phyloP scores from a whole-genome alignment of 345 rosid genomes.

The Eutrema yunnanense region DNA sequence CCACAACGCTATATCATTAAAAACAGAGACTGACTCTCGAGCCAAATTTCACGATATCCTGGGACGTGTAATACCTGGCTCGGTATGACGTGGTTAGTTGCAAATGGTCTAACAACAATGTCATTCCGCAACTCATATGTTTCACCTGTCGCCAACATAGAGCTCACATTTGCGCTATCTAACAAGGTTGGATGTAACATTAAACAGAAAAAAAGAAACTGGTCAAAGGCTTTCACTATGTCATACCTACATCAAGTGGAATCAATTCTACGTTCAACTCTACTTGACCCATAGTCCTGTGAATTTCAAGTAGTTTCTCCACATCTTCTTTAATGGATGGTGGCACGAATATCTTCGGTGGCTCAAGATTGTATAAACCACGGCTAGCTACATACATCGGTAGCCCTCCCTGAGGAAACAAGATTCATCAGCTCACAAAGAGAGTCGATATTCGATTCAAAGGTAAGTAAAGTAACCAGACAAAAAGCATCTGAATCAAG shows the following conservation, averaged over 20 bases:
- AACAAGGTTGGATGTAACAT: neutral
- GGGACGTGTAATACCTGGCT: constrained; percentile 55
- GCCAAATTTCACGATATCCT: neutral
- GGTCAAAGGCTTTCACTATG: neutral
- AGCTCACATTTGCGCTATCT: neutral
- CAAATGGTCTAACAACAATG: constrained; percentile 78
- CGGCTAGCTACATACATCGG: constrained; percentile 94
- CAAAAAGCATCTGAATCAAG: neutral
- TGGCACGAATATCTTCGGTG: constrained; percentile 81
- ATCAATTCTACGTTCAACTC: constrained; percentile 73
- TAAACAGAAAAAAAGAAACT: neutral
- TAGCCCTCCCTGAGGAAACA: constrained; percentile 56
- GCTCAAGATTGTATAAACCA: constrained; percentile 80
- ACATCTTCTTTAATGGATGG: constrained; percentile 81
- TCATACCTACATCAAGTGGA: constrained; percentile 70
- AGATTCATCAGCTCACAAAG: neutral
- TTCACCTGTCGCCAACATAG: constrained; percentile 52
- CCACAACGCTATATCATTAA: neutral
- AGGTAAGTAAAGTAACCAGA: neutral
- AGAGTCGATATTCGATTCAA: neutral
- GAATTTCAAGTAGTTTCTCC: constrained; percentile 75
- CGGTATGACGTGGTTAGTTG: constrained; percentile 83
- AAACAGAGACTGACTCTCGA: neutral
- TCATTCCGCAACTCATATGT: constrained; percentile 84
- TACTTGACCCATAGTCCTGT: constrained; percentile 77